Percentiles rank a stretch among this genome's conserved stretches.
Conservation (phyloP, 2,329 filamentous ascomycete genomes). For the Arthrobotrys megalospora region DNA sequence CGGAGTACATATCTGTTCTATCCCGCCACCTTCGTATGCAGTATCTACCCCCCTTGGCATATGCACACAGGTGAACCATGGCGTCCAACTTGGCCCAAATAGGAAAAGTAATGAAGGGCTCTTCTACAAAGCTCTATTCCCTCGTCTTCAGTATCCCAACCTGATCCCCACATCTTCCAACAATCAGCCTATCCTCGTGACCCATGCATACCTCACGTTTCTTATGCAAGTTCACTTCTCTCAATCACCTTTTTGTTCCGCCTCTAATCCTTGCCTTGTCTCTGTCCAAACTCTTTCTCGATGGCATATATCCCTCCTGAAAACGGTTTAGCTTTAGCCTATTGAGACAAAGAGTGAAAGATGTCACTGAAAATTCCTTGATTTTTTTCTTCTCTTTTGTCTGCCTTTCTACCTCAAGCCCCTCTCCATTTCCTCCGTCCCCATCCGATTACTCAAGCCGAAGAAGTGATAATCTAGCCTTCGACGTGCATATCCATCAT, state of each 20-base stretch:
- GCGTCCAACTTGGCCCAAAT: conserved; percentile 28
- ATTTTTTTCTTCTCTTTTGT: conserved; percentile 30
- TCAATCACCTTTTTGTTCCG: conserved; percentile 14
- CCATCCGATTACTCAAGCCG: conserved; percentile 29
- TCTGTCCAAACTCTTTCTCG: conserved; percentile 14
- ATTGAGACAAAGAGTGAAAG: conserved; percentile 23
- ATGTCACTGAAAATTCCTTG: conserved; percentile 30
- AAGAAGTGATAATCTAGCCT: conserved; percentile 34
- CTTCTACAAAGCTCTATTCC: conserved; percentile 13
- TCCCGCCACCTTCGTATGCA: conserved; percentile 44
- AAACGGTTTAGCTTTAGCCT: conserved; percentile 56
- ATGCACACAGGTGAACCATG: conserved; percentile 35
- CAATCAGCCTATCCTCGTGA: conserved; percentile 57
- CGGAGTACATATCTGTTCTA: conserved; percentile 18
- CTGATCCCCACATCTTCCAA: conserved; percentile 34
- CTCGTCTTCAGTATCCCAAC: conserved; percentile 18
- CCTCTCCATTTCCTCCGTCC: conserved; percentile 11
- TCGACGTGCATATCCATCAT: conserved; percentile 54
- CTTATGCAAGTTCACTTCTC: conserved; percentile 41
- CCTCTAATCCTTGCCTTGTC: conserved; percentile 26
- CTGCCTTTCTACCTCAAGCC: conserved; percentile 14
- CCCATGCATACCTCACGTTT: conserved; percentile 34
- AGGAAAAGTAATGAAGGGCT: conserved; percentile 42
- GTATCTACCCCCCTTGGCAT: conserved; percentile 41
- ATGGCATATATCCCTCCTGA: conserved; percentile 34